Evolutionary conservation across 176 grass and related monocot species (phyloP).

Genomic region (Bolboschoenus planiculmis): DNA sequence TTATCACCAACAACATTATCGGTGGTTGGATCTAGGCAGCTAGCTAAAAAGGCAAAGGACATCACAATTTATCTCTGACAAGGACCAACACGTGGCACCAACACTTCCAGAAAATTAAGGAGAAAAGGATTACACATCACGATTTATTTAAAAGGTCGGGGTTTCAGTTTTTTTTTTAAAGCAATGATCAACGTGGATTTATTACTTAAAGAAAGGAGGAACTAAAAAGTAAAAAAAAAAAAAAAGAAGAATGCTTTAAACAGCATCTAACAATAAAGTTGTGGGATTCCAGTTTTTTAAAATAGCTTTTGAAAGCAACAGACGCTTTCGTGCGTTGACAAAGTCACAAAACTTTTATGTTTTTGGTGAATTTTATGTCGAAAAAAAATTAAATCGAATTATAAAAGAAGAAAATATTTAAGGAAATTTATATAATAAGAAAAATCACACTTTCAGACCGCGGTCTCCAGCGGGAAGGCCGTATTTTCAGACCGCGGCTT

Average conservation of each 20-base stretch:
- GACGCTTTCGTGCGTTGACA: background rate
- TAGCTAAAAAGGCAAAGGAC: background rate
- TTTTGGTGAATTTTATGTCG: background rate
- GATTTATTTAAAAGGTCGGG: background rate
- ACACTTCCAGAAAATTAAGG: background rate
- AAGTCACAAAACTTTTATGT: background rate
- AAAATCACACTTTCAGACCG: too few species aligned
- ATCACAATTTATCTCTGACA: background rate
- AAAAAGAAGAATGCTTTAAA: background rate
- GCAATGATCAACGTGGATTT: background rate
- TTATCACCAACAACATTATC: too few species aligned
- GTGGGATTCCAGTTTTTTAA: background rate
- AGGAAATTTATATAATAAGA: too few species aligned
- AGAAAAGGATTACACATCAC: background rate
- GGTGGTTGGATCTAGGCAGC: background rate
- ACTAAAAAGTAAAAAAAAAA: background rate
- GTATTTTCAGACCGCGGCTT: too few species aligned
- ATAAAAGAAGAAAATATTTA: too few species aligned
- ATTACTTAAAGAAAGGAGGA: background rate
- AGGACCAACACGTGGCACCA: background rate
- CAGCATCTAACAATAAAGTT: background rate
- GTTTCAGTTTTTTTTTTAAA: background rate
- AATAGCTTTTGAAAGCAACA: background rate
- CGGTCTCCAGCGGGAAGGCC: too few species aligned
- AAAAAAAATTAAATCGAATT: too few species aligned